phyloP scores from a whole-genome alignment of 345 rosid genomes.

The Euphorbia lathyris region DNA sequence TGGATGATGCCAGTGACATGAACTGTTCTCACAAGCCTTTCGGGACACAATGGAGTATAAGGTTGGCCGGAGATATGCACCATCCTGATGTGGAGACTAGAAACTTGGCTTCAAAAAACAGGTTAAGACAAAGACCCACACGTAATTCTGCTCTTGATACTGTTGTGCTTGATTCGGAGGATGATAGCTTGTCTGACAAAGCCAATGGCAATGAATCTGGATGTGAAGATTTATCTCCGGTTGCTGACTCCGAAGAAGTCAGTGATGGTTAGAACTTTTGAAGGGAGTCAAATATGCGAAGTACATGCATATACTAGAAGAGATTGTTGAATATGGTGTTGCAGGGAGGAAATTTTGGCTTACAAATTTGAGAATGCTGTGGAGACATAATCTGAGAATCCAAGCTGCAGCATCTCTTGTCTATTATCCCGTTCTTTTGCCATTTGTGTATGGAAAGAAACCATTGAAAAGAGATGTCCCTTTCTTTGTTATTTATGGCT shows the following conservation, averaged over 20 bases:
- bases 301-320: background rate
- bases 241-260: slow-evolving; percentile 19
- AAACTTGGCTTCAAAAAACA: slow-evolving; percentile 38
- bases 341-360: slow-evolving; percentile 5
- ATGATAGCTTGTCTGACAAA: slow-evolving; percentile 22
- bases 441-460: no score
- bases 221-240: slow-evolving; percentile 12
- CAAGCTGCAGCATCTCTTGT: background rate
- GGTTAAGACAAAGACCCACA: slow-evolving; percentile 54
- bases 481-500: background rate
- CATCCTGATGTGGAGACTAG: slow-evolving; percentile 28
- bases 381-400: background rate
- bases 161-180: slow-evolving; percentile 38
- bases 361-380: background rate
- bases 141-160: slow-evolving; percentile 51
- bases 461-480: background rate
- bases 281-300: background rate
- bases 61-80: slow-evolving; percentile 31
- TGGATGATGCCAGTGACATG: background rate
- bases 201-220: slow-evolving; percentile 15
- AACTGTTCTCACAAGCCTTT: slow-evolving; percentile 19
- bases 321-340: background rate
- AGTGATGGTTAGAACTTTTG: background rate
- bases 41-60: slow-evolving; percentile 30
- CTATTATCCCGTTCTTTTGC: background rate